phyloP scores from a whole-genome alignment of 192 early-diverging fungal genomes.

The Entophlyctis luteolus region DNA sequence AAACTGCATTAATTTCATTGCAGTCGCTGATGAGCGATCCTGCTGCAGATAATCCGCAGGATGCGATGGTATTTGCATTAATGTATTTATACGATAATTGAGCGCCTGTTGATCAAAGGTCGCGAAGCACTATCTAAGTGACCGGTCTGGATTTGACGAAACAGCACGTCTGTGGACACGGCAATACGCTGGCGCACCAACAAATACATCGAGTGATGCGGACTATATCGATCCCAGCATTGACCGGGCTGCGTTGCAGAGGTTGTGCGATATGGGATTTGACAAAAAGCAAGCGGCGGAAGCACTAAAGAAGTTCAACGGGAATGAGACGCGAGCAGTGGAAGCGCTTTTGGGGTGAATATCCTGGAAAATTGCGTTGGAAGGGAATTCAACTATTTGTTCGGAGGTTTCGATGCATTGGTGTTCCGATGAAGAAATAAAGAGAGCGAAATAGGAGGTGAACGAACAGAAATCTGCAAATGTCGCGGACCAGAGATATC shows the following conservation, averaged over 20 bases:
- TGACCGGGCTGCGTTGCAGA: constrained; percentile 33
- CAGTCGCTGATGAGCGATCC: constrained; percentile 49
- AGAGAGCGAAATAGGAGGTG: too few relatives aligned
- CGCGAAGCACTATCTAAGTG: constrained; percentile 41
- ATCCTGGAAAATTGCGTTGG: not conserved
- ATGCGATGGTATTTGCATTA: constrained; percentile 31
- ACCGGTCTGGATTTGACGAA: constrained; percentile 40
- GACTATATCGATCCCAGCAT: constrained; percentile 37
- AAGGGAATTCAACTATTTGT: too few relatives aligned
- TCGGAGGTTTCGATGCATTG: too few relatives aligned
- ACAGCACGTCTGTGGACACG: constrained; percentile 47
- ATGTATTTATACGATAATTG: not conserved
- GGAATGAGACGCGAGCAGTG: constrained; percentile 41
- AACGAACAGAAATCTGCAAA: too few relatives aligned
- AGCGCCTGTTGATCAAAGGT: constrained; percentile 25
- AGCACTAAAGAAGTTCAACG: constrained; percentile 35
- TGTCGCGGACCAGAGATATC: too few relatives aligned
- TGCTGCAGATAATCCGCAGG: constrained; percentile 54
- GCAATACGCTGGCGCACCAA: constrained; percentile 29
- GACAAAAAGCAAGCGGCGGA: constrained; percentile 33
- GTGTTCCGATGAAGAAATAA: too few relatives aligned
- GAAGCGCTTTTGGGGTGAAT: constrained; percentile 35
- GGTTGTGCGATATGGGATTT: constrained; percentile 54
- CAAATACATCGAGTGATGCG: not conserved
- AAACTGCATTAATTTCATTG: constrained; percentile 49